A percentile compares a stretch with the other conserved stretches of the same genome.
Conservation (phyloP, 1,284 basidiomycete species). For the Exsudoporus floridanus region DNA sequence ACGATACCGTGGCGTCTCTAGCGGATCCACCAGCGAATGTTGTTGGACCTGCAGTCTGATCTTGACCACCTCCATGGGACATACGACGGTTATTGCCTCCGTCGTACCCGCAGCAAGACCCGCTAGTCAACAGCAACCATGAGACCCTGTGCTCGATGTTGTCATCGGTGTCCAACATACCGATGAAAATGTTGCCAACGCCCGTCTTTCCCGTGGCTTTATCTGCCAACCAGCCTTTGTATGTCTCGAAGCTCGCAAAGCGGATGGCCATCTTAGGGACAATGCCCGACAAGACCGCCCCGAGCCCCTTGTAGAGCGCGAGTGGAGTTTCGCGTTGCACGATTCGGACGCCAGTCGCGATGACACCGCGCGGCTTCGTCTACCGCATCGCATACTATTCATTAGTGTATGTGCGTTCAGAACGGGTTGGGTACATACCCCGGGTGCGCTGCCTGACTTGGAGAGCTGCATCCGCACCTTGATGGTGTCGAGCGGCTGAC, state of each 20-base stretch:
- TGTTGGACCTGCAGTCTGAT: constrained; percentile 98
- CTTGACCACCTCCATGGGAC: constrained; percentile 99
- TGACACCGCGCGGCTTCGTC: constrained; percentile 91
- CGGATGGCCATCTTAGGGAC: constrained; percentile 99
- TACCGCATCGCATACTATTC: constrained; percentile 33
- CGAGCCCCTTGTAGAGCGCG: constrained; percentile 97
- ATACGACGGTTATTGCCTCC: constrained; percentile 93
- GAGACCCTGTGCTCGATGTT: neutral
- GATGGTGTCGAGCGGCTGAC: constrained; percentile 93
- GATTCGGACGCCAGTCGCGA: constrained; percentile 91
- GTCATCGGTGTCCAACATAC: constrained; percentile 41
- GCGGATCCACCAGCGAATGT: constrained; percentile 95
- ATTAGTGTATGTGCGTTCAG: constrained; percentile 52
- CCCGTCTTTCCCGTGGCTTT: constrained; percentile 74
- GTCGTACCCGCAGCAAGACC: constrained; percentile 93
- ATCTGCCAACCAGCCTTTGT: constrained; percentile 84
- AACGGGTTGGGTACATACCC: constrained; percentile 60
- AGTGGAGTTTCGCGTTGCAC: constrained; percentile 90
- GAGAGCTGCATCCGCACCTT: constrained; percentile 99
- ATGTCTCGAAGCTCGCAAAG: constrained; percentile 96
- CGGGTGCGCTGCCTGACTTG: constrained; percentile 70
- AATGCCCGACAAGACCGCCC: constrained; percentile 96
- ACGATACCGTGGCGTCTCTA: constrained; percentile 91
- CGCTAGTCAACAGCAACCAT: constrained; percentile 46
- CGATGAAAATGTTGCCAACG: constrained; percentile 76